Percentiles rank a stretch among this genome's conserved stretches.
These are phyloP conservation scores for Zelopaecilomyces penicillatus DNA, from an alignment of 2,329 filamentous ascomycete species.

Conservation along the genomic window DNA sequence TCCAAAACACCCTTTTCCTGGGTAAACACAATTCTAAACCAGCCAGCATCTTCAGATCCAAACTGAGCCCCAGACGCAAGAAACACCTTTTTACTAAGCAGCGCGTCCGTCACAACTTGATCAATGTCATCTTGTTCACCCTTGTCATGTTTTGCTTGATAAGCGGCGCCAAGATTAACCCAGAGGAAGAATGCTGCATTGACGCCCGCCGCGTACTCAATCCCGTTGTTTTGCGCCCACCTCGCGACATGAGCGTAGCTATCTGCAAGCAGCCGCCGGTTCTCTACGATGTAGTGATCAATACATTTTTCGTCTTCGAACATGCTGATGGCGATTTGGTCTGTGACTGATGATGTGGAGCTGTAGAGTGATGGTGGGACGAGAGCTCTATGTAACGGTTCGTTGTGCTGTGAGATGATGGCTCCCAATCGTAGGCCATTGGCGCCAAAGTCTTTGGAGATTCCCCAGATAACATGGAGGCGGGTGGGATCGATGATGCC, in stretches of 20 bases:
- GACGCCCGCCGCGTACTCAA: constrained; percentile 35
- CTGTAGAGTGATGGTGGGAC: constrained; percentile 31
- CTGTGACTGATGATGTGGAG: constrained; percentile 35
- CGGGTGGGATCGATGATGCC: constrained; percentile 37
- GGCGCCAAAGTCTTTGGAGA: constrained; percentile 46
- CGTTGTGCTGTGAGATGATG: constrained; percentile 38
- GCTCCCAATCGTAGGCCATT: constrained; percentile 45
- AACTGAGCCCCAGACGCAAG: constrained; percentile 27
- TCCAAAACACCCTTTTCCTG: constrained; percentile 21
- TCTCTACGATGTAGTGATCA: constrained; percentile 34
- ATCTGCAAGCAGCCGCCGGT: constrained; percentile 29
- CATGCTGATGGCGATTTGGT: constrained; percentile 30
- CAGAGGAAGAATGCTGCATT: constrained; percentile 49
- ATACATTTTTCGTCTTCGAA: constrained; percentile 35
- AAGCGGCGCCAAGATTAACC: constrained; percentile 34
- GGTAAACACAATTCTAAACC: constrained; percentile 32
- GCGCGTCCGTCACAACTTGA: constrained; percentile 15
- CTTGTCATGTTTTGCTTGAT: constrained; percentile 12
- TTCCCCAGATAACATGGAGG: constrained; percentile 42
- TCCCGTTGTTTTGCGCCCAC: constrained; percentile 29
- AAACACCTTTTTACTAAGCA: constrained; percentile 25
- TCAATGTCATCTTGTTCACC: constrained; percentile 14
- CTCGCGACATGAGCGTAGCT: constrained; percentile 28
- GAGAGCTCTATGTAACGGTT: constrained; percentile 28
- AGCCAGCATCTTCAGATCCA: constrained; percentile 27